Percentiles rank a stretch among this genome's conserved stretches.
phyloP scores from a whole-genome alignment of 164 flowering plant species.

The Piper betle region DNA sequence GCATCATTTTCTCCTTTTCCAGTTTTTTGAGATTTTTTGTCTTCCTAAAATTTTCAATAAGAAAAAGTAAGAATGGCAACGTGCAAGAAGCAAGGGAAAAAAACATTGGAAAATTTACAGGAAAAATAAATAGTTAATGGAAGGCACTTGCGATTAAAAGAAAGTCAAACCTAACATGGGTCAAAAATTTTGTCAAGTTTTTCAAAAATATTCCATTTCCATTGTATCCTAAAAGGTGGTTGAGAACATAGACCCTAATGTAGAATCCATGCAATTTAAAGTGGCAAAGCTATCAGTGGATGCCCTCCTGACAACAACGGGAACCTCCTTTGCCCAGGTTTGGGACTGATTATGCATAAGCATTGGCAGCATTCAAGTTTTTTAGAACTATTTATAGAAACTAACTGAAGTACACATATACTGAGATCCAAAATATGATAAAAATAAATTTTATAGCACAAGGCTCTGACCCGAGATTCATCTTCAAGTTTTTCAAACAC shows the following conservation, averaged over 20 bases:
- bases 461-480: slow-evolving; percentile 19
- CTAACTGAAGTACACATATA: neutral
- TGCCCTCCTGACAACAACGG: no score
- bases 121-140: neutral
- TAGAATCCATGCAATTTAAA: no score
- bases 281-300: no score
- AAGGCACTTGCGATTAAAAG: neutral
- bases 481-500: slow-evolving; percentile 39
- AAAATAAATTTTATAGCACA: no score
- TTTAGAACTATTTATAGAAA: no score
- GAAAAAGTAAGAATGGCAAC: neutral
- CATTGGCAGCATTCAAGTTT: no score
- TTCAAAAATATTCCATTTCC: no score
- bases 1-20: neutral
- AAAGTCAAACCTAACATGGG: neutral
- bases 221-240: no score
- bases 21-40: no score
- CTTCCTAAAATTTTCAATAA: neutral
- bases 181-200: neutral
- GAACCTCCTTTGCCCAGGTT: no score
- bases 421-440: neutral
- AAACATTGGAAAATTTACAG: neutral
- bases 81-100: neutral
- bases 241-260: no score
- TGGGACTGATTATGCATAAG: no score